Evolutionary conservation across 2,329 filamentous ascomycete genomes (phyloP), one percentile per base, ranked within the genome.

Genomic region (Neonectria sp.): DNA sequence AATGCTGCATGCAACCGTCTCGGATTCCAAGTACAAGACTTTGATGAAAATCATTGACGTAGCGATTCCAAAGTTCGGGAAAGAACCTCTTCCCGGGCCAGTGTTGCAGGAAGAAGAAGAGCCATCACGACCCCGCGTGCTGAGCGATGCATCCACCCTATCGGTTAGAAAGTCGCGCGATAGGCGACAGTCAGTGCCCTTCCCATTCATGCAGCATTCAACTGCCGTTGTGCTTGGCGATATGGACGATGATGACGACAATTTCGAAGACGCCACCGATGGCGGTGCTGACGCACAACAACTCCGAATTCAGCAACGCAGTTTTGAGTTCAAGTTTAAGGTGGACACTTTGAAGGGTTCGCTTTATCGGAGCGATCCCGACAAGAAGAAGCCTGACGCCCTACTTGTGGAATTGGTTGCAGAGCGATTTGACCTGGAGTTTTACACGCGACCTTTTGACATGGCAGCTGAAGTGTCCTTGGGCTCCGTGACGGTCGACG

Each of bases 31-130:
- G 79, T 99, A 99, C 85, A 99, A 98, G 83, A 95, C 90, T 52
- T 81, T 99, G 67, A 99, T 99, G 96, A 95, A 91, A 75, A 86
- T 99, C 49, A 95, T 99, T 68, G 95, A 99, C 67, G 95, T 97
- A 63, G 95, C 96, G 0, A 93, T 99, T 66, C 97, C 96, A 1
- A 95, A 93, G 68, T 92, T 98, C 29, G 84, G 86, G 17, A 84
- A 86, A 2, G 80, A 83, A 21, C 65, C 62, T 2, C 62, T 67
- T 13, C 49, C 59, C 11, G 76, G 82, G 24, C 40, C 43, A 9
- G 17, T 65, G 25, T 76, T 80, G 5, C 74, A 79, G 68, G 62
- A 76, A 35, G 35, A 68, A n/a, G 46, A 68, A 33, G 69, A 74
- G 45, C 65, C 68, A 9, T 73, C 77, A 21, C 80, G 86, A 8